These are phyloP conservation scores for Pythium apleroticum DNA, from an alignment of 352 stramenopile genomes.

Conservation along the genomic window DNA sequence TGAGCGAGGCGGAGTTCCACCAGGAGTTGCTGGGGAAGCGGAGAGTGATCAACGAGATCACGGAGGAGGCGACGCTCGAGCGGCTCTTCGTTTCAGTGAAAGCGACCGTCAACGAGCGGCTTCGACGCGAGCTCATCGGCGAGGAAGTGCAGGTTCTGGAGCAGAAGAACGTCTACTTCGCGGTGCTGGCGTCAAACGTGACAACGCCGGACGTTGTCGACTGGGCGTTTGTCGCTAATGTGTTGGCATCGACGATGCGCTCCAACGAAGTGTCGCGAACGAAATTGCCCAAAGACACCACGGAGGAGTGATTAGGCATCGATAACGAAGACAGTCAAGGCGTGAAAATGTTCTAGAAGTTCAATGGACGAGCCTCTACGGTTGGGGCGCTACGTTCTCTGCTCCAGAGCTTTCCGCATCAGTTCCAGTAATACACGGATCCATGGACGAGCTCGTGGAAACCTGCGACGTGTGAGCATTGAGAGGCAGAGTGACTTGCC, in stretches of 20 bases:
- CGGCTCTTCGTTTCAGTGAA: slow-evolving; percentile 28
- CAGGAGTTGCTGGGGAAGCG: slow-evolving; percentile 21
- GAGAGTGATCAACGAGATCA: slow-evolving; percentile 23
- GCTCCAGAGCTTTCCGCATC: no score
- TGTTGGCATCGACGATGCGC: slow-evolving; percentile 15
- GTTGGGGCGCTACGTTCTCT: no score
- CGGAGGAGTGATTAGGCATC: no score
- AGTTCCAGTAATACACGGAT: no score
- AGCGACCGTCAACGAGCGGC: slow-evolving; percentile 20
- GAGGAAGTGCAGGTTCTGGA: slow-evolving; percentile 19
- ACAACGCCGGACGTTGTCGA: slow-evolving; percentile 21
- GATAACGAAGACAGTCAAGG: no score
- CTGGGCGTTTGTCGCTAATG: slow-evolving; percentile 24
- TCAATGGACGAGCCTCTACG: no score
- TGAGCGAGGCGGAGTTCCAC: slow-evolving; percentile 18
- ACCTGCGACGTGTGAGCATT: no score
- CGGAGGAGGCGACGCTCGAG: slow-evolving; percentile 20
- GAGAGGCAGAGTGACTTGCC: no score
- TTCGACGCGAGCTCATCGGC: slow-evolving; percentile 13
- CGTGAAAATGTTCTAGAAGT: no score
- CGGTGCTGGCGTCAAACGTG: slow-evolving; percentile 24
- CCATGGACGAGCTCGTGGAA: no score
- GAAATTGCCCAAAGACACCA: background rate
- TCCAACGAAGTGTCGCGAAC: slow-evolving; percentile 19
- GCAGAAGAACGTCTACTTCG: slow-evolving; percentile 28